phyloP scores from a whole-genome alignment of 2,329 filamentous ascomycete species.

The Colletotrichum noveboracense region DNA sequence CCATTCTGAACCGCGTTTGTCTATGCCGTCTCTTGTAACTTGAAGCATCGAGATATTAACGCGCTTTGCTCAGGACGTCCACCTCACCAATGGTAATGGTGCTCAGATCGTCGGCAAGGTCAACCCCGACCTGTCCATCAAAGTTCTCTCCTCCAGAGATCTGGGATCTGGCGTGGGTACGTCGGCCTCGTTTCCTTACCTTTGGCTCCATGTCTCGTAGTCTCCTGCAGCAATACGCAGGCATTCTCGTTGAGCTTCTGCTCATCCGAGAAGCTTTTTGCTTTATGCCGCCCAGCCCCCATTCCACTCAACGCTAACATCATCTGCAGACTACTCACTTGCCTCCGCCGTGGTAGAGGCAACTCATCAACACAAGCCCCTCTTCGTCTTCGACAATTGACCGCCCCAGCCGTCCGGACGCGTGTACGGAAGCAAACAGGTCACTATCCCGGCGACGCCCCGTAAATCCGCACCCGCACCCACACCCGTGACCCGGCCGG shows the following conservation, averaged over 20 bases:
- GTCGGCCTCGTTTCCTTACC: constrained; percentile 33
- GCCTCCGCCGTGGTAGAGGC: constrained; percentile 83
- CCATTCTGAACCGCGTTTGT: constrained; percentile 74
- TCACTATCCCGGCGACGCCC: constrained; percentile 29
- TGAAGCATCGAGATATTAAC: background rate
- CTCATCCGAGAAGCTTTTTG: background rate
- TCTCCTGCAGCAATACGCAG: background rate
- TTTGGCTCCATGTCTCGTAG: background rate
- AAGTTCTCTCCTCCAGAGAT: constrained; percentile 72
- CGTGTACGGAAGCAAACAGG: constrained; percentile 28
- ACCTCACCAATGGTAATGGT: constrained; percentile 71
- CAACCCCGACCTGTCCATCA: constrained; percentile 73
- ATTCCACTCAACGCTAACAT: background rate
- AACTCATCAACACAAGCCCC: constrained; percentile 79
- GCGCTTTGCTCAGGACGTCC: constrained; percentile 62
- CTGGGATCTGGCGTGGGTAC: constrained; percentile 73
- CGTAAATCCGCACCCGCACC: constrained; percentile 41
- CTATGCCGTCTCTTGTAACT: background rate
- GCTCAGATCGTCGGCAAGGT: constrained; percentile 84
- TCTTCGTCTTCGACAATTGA: constrained; percentile 72
- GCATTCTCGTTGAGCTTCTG: background rate
- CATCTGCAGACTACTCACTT: constrained; percentile 71
- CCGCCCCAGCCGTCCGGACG: constrained; percentile 24
- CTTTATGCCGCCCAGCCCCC: background rate
- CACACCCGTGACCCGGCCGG: constrained; percentile 39